phyloP scores from a whole-genome alignment of 2,329 filamentous ascomycete genomes.

The Scedosporium dehoogii region DNA sequence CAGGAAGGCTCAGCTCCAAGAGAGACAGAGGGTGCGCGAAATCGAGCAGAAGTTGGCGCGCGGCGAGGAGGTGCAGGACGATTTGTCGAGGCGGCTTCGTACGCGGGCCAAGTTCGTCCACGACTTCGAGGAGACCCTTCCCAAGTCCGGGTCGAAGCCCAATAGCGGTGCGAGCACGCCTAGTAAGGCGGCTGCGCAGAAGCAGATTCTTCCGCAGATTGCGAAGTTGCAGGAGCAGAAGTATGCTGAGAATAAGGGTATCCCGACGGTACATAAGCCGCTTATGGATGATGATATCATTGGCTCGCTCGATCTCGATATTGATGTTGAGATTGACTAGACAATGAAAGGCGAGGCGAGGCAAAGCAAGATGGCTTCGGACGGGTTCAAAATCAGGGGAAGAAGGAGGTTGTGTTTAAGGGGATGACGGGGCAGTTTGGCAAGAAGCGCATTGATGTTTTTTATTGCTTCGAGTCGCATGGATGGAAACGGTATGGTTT shows the following conservation, averaged over 20 bases:
- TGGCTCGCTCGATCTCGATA: slow-evolving; percentile 76
- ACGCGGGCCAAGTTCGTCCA: slow-evolving; percentile 60
- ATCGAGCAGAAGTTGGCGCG: slow-evolving; percentile 51
- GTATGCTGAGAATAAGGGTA: slow-evolving; percentile 46
- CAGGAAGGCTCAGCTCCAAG: slow-evolving; percentile 80
- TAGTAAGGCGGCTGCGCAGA: slow-evolving; percentile 34
- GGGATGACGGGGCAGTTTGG: too few species aligned
- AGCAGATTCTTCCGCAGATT: slow-evolving; percentile 38
- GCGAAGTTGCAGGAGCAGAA: slow-evolving; percentile 43
- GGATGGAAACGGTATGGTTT: too few species aligned
- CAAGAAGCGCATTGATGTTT: background rate
- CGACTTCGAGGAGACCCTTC: slow-evolving; percentile 44
- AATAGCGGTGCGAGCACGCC: slow-evolving; percentile 34
- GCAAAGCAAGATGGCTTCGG: background rate
- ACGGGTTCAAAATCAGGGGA: background rate
- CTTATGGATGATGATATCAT: slow-evolving; percentile 91
- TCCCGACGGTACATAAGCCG: slow-evolving; percentile 64
- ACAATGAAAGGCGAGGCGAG: background rate
- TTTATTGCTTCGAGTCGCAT: background rate
- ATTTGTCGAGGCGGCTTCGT: slow-evolving; percentile 51
- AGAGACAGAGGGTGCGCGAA: slow-evolving; percentile 55
- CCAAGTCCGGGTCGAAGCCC: slow-evolving; percentile 36
- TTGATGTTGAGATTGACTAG: slow-evolving; percentile 75
- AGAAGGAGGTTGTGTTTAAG: too few species aligned
- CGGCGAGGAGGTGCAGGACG: slow-evolving; percentile 50